Evolutionary conservation across 352 stramenopile genomes (phyloP).

Genomic region (Phytopythium oedochilum): DNA sequence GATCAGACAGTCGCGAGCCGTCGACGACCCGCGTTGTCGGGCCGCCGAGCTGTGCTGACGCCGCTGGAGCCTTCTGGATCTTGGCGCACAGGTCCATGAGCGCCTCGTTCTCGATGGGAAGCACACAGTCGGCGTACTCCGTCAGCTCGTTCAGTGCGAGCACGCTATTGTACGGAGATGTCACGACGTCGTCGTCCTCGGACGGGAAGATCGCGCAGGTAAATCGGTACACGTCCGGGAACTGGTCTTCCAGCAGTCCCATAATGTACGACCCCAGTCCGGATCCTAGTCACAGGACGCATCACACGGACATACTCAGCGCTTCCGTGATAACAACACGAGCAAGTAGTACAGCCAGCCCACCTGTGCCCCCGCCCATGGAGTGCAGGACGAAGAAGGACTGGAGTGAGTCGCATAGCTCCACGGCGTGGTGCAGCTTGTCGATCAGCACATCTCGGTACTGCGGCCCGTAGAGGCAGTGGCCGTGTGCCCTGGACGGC

Average conservation of each 20-base stretch:
- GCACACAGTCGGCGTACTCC: conserved; percentile 86
- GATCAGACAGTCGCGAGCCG: conserved; percentile 35
- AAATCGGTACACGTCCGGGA: conserved; percentile 82
- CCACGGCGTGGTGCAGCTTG: conserved; percentile 61
- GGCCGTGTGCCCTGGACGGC: conserved; percentile 71
- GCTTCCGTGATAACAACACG: too few species aligned
- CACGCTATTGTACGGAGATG: conserved; percentile 92
- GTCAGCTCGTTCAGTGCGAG: conserved; percentile 75
- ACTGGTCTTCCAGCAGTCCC: conserved; percentile 77
- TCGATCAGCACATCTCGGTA: conserved; percentile 81
- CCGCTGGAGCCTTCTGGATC: conserved; percentile 17
- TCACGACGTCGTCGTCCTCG: conserved; percentile 91
- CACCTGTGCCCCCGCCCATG: conserved; percentile 87
- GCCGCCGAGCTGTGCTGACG: conserved; percentile 8
- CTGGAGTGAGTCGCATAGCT: conserved; percentile 90
- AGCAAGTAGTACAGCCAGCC: too few species aligned
- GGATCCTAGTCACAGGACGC: conserved; percentile 32
- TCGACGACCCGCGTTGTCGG: conserved; percentile 14
- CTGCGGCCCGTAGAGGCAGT: conserved; percentile 84
- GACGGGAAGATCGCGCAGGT: conserved; percentile 78
- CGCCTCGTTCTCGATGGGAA: conserved; percentile 91
- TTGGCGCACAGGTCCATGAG: conserved; percentile 66
- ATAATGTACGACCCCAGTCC: conserved; percentile 90
- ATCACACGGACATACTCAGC: neutral
- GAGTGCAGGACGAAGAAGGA: conserved; percentile 93